Conservation (phyloP, 768 basidiomycete genomes). For the Russula sp. region DNA sequence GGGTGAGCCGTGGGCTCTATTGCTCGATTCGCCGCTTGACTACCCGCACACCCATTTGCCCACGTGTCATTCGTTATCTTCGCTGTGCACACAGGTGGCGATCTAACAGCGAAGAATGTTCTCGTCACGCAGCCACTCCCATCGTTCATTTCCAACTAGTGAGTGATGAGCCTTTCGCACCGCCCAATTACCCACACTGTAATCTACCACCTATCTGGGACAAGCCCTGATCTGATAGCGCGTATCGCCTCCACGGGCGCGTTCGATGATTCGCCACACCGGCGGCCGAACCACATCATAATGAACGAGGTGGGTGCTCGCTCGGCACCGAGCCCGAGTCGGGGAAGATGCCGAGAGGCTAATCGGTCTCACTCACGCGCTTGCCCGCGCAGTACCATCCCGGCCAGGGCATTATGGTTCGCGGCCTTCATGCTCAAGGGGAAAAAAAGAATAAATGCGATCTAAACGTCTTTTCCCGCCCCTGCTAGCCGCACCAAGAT, state of each 20-base stretch:
- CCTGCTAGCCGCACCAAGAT: conserved; percentile 79
- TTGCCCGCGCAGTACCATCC: conserved; percentile 65
- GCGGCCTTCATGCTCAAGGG: conserved; percentile 9
- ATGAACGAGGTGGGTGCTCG: conserved; percentile 63
- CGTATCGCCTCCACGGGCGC: conserved; percentile 60
- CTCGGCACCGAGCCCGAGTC: neutral
- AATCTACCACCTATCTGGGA: conserved; percentile 8
- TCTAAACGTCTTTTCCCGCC: neutral
- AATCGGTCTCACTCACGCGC: neutral
- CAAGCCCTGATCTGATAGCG: conserved; percentile 70
- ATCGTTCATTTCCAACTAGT: conserved; percentile 63
- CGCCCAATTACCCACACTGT: conserved; percentile 1
- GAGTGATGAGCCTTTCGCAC: conserved; percentile 26
- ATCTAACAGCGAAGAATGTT: conserved; percentile 60
- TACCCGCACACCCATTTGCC: neutral
- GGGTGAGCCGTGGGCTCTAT: conserved; percentile 41
- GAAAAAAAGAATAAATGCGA: neutral
- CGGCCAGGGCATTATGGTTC: conserved; percentile 91
- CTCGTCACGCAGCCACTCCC: conserved; percentile 70
- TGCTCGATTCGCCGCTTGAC: neutral
- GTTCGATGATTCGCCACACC: conserved; percentile 59
- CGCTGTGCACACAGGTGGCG: conserved; percentile 49
- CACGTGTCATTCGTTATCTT: neutral
- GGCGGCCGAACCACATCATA: conserved; percentile 80
- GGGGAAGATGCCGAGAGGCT: neutral